Evolutionary conservation across 305 asterid species (phyloP).

Genomic region (Solanum aculeatissimum): DNA sequence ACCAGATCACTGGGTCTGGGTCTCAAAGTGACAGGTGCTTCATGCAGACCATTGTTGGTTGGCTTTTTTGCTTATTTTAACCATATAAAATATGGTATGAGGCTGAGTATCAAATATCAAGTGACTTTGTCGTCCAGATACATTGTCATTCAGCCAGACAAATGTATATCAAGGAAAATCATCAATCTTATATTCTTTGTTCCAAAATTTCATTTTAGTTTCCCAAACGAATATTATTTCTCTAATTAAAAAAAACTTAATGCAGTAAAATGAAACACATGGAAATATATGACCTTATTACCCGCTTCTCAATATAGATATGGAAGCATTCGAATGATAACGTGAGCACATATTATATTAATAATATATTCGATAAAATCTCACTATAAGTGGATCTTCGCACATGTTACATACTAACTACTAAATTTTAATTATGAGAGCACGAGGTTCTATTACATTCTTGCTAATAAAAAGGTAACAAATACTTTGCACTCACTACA

Average conservation of each 20-base stretch:
- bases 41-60: too few relatives aligned
- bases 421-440: background rate
- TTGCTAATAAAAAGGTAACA: background rate
- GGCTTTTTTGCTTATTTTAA: background rate
- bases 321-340: background rate
- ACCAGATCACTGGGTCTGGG: background rate
- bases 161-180: too few relatives aligned
- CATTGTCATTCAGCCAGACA: too few relatives aligned
- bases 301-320: background rate
- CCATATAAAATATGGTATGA: background rate
- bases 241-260: too few relatives aligned
- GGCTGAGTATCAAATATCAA: too few relatives aligned
- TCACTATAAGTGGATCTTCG: too few relatives aligned
- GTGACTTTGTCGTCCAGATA: too few relatives aligned
- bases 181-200: too few relatives aligned
- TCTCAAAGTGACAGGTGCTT: background rate
- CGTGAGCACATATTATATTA: background rate
- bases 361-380: too few relatives aligned
- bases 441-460: background rate
- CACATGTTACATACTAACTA: background rate
- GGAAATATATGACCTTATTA: background rate
- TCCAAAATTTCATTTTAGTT: too few relatives aligned
- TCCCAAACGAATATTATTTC: too few relatives aligned
- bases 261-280: too few relatives aligned
- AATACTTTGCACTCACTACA: background rate